A percentile compares a stretch with the other conserved stretches of the same genome.
Evolutionary conservation across 2,329 filamentous ascomycete species (phyloP).

Genomic region (Thermoascus crustaceus): DNA sequence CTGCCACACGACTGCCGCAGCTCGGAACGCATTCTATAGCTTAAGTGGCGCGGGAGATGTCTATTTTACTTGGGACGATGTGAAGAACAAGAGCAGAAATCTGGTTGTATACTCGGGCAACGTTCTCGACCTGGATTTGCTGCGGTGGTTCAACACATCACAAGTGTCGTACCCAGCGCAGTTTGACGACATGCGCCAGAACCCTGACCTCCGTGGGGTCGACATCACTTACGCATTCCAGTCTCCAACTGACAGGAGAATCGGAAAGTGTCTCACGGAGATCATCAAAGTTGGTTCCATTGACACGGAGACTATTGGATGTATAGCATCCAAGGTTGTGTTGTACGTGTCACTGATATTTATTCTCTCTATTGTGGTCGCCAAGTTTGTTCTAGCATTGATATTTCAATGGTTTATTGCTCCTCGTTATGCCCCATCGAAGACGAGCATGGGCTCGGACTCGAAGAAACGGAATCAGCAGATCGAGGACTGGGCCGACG

Average conservation of each 20-base stretch:
- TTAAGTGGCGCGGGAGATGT: conserved; percentile 70
- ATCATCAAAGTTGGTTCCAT: conserved; percentile 94
- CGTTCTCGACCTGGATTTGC: conserved; percentile 80
- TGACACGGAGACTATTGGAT: conserved; percentile 92
- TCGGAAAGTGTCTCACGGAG: conserved; percentile 80
- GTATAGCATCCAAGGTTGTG: conserved; percentile 94
- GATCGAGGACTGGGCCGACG: conserved; percentile 96
- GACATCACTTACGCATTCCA: conserved; percentile 89
- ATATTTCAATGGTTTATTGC: conserved; percentile 96
- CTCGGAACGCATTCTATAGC: conserved; percentile 68
- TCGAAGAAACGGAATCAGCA: conserved; percentile 79
- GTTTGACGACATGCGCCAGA: conserved; percentile 72
- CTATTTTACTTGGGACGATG: conserved; percentile 92
- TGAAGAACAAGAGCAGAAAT: conserved; percentile 81
- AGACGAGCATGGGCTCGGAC: conserved; percentile 74
- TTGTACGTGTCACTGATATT: conserved; percentile 88
- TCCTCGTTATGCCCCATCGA: conserved; percentile 72
- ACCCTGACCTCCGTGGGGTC: conserved; percentile 63
- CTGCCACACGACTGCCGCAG: conserved; percentile 69
- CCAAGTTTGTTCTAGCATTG: conserved; percentile 81
- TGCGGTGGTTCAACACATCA: conserved; percentile 79
- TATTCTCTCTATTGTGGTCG: conserved; percentile 78
- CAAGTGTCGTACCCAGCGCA: conserved; percentile 67
- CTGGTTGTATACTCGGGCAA: conserved; percentile 90
- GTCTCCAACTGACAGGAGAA: conserved; percentile 64